Percentiles rank a stretch among this genome's conserved stretches.
phyloP scores from a whole-genome alignment of 331 rosid genomes.

The Arachis monticola region DNA sequence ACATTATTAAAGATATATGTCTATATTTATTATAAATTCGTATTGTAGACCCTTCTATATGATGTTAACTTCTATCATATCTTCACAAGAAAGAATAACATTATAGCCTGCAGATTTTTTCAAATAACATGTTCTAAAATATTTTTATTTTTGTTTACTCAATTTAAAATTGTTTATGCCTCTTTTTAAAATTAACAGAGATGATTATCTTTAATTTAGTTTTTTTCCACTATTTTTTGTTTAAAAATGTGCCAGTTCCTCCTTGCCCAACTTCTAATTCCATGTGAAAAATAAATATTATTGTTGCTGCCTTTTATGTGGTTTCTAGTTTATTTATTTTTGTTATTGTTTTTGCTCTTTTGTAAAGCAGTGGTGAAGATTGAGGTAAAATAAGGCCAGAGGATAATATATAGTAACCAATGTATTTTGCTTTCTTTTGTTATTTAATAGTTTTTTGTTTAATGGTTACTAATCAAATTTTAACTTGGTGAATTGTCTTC shows the following conservation, averaged over 20 bases:
- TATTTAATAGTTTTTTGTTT: neutral
- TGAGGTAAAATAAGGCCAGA: neutral
- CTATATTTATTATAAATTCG: neutral
- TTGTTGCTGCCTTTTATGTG: conserved; percentile 1
- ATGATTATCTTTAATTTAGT: too few relatives aligned
- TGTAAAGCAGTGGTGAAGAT: neutral
- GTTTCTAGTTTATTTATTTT: neutral
- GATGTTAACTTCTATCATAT: conserved; percentile 38
- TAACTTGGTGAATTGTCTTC: too few relatives aligned
- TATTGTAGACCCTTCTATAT: neutral
- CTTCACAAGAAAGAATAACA: conserved; percentile 35
- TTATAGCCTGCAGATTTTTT: too few relatives aligned
- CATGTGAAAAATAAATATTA: conserved; percentile 6
- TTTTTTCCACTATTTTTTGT: too few relatives aligned
- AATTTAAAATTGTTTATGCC: too few relatives aligned
- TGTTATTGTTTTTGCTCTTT: neutral
- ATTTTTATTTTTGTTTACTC: too few relatives aligned
- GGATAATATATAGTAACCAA: neutral
- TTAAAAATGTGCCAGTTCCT: conserved; percentile 36
- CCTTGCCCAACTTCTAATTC: conserved; percentile 37
- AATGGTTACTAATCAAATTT: too few relatives aligned
- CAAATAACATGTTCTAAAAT: too few relatives aligned
- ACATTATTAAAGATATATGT: too few relatives aligned
- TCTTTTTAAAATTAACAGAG: too few relatives aligned
- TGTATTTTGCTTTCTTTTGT: neutral